phyloP scores from a whole-genome alignment of 768 basidiomycete genomes.

The Boletus coccyginus region DNA sequence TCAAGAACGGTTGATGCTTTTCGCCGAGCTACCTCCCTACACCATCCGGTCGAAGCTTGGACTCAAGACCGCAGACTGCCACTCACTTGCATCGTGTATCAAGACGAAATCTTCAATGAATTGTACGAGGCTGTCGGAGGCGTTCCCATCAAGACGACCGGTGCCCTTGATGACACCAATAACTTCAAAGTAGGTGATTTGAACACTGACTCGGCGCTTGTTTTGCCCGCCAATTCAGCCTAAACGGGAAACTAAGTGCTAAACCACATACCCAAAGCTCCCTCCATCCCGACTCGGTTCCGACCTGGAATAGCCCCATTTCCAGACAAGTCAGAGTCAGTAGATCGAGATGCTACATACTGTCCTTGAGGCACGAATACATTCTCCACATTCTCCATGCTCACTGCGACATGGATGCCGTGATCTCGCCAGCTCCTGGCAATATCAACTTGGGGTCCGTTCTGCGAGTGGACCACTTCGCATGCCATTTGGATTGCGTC shows the following conservation, averaged over 20 bases:
- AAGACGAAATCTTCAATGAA: slow-evolving; percentile 51
- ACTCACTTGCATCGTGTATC: slow-evolving; percentile 44
- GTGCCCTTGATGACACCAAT: slow-evolving; percentile 34
- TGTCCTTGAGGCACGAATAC: slow-evolving; percentile 69
- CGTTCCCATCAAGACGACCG: not conserved
- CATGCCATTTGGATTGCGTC: slow-evolving; percentile 23
- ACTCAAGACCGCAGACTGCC: slow-evolving; percentile 48
- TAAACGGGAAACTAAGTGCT: not conserved
- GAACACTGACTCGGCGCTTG: slow-evolving; percentile 48
- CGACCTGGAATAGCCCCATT: slow-evolving; percentile 58
- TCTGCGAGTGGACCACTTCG: slow-evolving; percentile 39
- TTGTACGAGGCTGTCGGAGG: slow-evolving; percentile 32
- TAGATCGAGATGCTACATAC: slow-evolving; percentile 41
- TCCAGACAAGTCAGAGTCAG: slow-evolving; percentile 57
- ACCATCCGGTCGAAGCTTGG: slow-evolving; percentile 35
- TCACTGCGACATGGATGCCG: slow-evolving; percentile 50
- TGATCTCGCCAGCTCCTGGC: slow-evolving; percentile 44
- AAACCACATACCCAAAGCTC: slow-evolving; percentile 45
- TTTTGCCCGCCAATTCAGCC: slow-evolving; percentile 3
- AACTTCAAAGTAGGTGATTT: slow-evolving; percentile 41
- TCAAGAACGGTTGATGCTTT: slow-evolving; percentile 13
- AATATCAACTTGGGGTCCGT: slow-evolving; percentile 49
- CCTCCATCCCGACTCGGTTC: slow-evolving; percentile 44
- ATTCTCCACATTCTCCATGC: slow-evolving; percentile 65
- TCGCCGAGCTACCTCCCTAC: slow-evolving; percentile 14